Evolutionary conservation across 2,329 filamentous ascomycete species (phyloP), one percentile per base, ranked within the genome.

Genomic region (Aotearoamyces nothofagi): DNA sequence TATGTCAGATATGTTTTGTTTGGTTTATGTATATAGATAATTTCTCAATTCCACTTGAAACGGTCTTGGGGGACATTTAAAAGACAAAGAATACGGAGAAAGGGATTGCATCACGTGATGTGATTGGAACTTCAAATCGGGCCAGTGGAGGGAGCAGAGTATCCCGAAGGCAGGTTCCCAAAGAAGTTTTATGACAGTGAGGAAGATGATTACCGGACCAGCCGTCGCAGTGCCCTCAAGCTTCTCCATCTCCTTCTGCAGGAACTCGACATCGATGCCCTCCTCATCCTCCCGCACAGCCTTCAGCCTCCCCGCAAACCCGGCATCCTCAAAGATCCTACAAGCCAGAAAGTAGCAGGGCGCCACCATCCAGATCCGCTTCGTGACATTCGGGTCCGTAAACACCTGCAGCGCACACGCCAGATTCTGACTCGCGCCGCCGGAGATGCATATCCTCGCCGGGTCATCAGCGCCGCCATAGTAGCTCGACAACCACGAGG

Each of bases 321-420:
- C 78, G 4, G 74, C 63, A 52, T 94, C 86, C 33, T 79, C 73
- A 44, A 93, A 84, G 32, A 92, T 80, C n/a, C 75, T 65, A 44
- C 79, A 84, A 0, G 75, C 79, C n/a, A 92, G 60, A 52, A 82
- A 79, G 48, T 92, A 93, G 26, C 77, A 78, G 4, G 86, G 86
- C 12, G 78, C 72, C 2, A 84, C 71, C 52, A 86, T 67, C 78
- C 81, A 93, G 7, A 92, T 61, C 39, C 70, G 70, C 25, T 66
- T 60, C 1, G 86, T 93, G 44, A 74, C 77, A 3, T 60, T 53
- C 1, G 81, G 78, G 49, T 93, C 86, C 0, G 82, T 79, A 46
- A 78, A 93, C 16, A 78, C 78, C 50, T 78, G 70, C 27, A 93
- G 56, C 4, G 92, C 56, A 44, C 72, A 78, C 0, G 78, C 82